Conservation (phyloP, 1,284 basidiomycete genomes). For the Rhodotorula sp. region DNA sequence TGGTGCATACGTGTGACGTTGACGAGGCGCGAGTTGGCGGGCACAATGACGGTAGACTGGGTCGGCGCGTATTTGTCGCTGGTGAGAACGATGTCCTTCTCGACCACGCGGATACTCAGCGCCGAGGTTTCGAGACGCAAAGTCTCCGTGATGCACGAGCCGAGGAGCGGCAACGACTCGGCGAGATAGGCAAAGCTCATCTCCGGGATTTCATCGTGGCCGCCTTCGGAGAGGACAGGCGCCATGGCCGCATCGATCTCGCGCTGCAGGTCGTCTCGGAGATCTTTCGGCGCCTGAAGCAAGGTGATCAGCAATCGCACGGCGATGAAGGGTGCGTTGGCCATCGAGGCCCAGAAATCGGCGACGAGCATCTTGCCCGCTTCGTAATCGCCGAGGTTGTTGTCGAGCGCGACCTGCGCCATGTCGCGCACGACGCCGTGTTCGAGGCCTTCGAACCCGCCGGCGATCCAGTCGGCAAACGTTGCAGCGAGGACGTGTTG, state of each 20-base stretch:
- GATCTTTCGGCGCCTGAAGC: conserved; percentile 40
- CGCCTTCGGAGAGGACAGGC: background rate
- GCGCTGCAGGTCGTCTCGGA: conserved; percentile 43
- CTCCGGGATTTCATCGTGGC: background rate
- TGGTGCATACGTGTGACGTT: conserved; percentile 30
- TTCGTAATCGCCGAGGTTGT: conserved; percentile 42
- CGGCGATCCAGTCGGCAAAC: conserved; percentile 44
- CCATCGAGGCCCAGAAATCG: conserved; percentile 35
- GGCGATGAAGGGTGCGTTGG: conserved; percentile 48
- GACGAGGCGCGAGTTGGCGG: conserved; percentile 16
- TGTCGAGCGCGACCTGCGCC: conserved; percentile 29
- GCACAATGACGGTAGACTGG: conserved; percentile 4
- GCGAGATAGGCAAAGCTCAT: conserved; percentile 31
- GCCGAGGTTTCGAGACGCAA: conserved; percentile 47
- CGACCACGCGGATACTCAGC: conserved; percentile 47
- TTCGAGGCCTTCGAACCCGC: conserved; percentile 30
- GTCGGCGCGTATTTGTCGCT: background rate
- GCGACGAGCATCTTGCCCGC: conserved; percentile 26
- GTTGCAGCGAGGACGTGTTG: conserved; percentile 42
- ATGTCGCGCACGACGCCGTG: conserved; percentile 39
- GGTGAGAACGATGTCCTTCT: conserved; percentile 14
- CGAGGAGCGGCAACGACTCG: conserved; percentile 42
- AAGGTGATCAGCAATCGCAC: conserved; percentile 47
- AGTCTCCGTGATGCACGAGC: conserved; percentile 49
- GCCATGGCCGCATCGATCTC: conserved; percentile 44